phyloP scores from a whole-genome alignment of 179 eudicot species.

The Heliamphora ciliata region DNA sequence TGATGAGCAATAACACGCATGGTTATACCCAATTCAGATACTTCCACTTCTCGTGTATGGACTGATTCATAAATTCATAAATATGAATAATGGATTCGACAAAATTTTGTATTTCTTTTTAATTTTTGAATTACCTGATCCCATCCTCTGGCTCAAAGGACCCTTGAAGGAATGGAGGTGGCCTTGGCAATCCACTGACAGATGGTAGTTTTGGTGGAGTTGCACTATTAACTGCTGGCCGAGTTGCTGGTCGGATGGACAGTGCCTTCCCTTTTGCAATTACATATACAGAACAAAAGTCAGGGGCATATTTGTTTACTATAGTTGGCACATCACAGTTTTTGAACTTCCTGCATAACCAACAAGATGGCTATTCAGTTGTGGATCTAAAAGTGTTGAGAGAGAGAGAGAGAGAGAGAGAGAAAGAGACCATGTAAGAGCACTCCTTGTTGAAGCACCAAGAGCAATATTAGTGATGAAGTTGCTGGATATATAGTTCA shows the following conservation, averaged over 20 bases:
- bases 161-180: not conserved
- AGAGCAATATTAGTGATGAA: conserved; percentile 40
- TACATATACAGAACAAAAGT: conserved; percentile 69
- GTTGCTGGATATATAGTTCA: conserved; percentile 40
- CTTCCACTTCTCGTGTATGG: too few relatives aligned
- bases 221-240: conserved; percentile 10
- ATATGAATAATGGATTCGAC: too few relatives aligned
- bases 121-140: conserved; percentile 15
- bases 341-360: conserved; percentile 41
- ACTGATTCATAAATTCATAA: too few relatives aligned
- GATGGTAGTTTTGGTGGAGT: conserved; percentile 19
- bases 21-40: too few relatives aligned
- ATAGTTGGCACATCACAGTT: conserved; percentile 50
- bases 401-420: conserved; percentile 3
- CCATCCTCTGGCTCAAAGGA: conserved; percentile 12
- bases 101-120: not conserved
- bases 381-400: not conserved
- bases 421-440: conserved; percentile 30
- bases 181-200: not conserved
- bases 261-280: conserved; percentile 49
- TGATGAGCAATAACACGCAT: too few relatives aligned
- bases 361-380: conserved; percentile 2
- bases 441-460: conserved; percentile 55
- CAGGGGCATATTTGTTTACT: conserved; percentile 52
- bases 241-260: conserved; percentile 36